Evolutionary conservation across 805 yeast genomes (phyloP).

Genomic region (Candida chauliodis): DNA sequence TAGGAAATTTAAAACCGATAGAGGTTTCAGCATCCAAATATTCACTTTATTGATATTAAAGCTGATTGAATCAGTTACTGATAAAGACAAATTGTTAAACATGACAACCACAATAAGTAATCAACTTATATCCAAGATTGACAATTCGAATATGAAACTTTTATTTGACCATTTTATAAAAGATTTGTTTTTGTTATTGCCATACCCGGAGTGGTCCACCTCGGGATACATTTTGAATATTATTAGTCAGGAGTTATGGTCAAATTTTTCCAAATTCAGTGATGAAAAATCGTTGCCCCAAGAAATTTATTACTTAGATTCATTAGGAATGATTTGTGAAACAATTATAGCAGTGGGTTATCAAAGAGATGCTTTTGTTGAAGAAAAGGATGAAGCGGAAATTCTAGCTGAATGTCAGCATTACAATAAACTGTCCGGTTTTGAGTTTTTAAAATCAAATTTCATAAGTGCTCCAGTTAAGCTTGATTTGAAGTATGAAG

Average conservation of each 20-base stretch:
- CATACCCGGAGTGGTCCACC: slow-evolving; percentile 60
- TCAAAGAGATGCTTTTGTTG: not conserved
- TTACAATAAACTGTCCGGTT: not conserved
- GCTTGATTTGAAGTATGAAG: not conserved
- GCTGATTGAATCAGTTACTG: slow-evolving; percentile 7
- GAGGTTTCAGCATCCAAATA: slow-evolving; percentile 49
- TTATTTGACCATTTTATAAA: slow-evolving; percentile 51
- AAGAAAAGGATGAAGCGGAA: not conserved
- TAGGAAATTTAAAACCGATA: slow-evolving; percentile 38
- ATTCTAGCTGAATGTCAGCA: slow-evolving; percentile 4
- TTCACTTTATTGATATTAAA: slow-evolving; percentile 44
- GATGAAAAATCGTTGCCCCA: slow-evolving; percentile 14
- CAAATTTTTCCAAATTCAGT: slow-evolving; percentile 33
- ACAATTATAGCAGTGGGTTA: slow-evolving; percentile 34
- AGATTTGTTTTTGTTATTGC: slow-evolving; percentile 51
- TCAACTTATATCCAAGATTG: not conserved
- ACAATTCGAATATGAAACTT: slow-evolving; percentile 18
- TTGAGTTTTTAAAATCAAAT: not conserved
- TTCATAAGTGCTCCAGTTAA: not conserved
- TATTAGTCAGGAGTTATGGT: slow-evolving; percentile 41
- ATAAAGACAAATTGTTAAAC: not conserved
- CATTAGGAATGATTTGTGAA: slow-evolving; percentile 59
- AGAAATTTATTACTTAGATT: slow-evolving; percentile 54
- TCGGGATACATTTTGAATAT: slow-evolving; percentile 49
- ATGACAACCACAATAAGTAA: slow-evolving; percentile 8